These are phyloP conservation scores for Vinca minor DNA, from an alignment of 257 asterid genomes.

Conservation along the genomic window DNA sequence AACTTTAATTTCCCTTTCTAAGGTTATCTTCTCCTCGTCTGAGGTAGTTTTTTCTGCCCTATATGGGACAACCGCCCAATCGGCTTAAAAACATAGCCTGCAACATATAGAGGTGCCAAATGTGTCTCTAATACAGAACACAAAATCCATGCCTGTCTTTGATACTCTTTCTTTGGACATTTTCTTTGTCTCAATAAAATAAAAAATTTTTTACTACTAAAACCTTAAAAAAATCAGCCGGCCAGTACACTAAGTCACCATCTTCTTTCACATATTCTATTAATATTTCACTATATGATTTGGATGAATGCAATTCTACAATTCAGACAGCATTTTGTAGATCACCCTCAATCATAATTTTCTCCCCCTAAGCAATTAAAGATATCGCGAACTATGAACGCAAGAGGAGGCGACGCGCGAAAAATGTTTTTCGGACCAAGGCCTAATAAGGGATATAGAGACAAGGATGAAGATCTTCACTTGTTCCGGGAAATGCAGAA, in stretches of 20 bases:
- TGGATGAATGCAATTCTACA: background rate
- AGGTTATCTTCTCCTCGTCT: no score
- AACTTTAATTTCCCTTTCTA: no score
- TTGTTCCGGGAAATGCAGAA: slow-evolving; percentile 56
- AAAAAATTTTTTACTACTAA: background rate
- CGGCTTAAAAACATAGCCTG: no score
- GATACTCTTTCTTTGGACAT: no score
- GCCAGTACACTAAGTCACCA: background rate
- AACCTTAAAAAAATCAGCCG: slow-evolving; percentile 15
- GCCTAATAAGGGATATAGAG: slow-evolving; percentile 20
- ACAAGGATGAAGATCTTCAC: slow-evolving; percentile 61
- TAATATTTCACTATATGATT: slow-evolving; percentile 2
- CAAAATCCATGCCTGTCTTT: no score
- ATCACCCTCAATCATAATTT: background rate
- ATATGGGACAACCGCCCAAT: no score
- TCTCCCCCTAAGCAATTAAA: no score
- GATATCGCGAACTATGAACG: no score
- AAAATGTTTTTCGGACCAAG: slow-evolving; percentile 8
- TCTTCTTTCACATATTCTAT: background rate
- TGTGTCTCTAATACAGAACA: no score
- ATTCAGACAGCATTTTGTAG: background rate
- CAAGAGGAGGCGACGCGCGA: slow-evolving; percentile 21
- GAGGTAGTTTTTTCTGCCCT: no score
- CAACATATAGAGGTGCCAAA: no score
- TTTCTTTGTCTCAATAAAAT: slow-evolving; percentile 4